Conservation (phyloP, 1,284 basidiomycete genomes). For the Coniferiporia weirii region DNA sequence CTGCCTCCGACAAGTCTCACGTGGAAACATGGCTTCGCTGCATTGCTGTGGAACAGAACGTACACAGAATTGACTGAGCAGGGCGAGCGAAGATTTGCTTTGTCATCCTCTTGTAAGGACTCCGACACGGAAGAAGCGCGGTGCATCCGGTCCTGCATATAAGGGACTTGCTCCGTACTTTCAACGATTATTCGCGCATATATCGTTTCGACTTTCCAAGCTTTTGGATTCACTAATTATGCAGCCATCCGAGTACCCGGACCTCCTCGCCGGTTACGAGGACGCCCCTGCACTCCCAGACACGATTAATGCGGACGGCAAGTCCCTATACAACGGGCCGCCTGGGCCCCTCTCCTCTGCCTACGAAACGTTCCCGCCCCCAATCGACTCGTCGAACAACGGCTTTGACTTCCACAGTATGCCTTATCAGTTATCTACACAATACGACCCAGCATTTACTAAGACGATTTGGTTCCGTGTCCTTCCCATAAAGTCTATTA, state of each 20-base stretch:
- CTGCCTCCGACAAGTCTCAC: too few species aligned
- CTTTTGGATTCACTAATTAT: not conserved
- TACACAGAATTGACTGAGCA: too few species aligned
- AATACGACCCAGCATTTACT: not conserved
- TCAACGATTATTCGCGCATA: not conserved
- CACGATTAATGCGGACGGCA: constrained; percentile 50
- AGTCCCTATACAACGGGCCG: constrained; percentile 49
- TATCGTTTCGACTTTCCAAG: too few species aligned
- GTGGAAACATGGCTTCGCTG: too few species aligned
- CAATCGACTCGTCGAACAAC: constrained; percentile 47
- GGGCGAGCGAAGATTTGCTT: not conserved
- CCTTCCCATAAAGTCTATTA: constrained; percentile 50
- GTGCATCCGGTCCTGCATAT: too few species aligned
- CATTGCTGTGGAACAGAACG: too few species aligned
- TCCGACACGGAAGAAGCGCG: not conserved
- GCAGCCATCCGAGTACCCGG: constrained; percentile 22
- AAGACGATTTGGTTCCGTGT: not conserved
- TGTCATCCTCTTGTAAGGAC: not conserved
- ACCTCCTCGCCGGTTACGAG: constrained; percentile 43
- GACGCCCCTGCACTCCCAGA: constrained; percentile 45
- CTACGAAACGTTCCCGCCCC: constrained; percentile 50
- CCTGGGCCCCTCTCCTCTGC: constrained; percentile 40
- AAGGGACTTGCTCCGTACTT: not conserved
- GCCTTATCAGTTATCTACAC: constrained; percentile 23
- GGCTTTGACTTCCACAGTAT: constrained; percentile 67